A percentile compares a stretch with the other conserved stretches of the same genome.
Evolutionary conservation across 371 early-diverging fungal species (phyloP).

Genomic region (Mucor velutinosus): DNA sequence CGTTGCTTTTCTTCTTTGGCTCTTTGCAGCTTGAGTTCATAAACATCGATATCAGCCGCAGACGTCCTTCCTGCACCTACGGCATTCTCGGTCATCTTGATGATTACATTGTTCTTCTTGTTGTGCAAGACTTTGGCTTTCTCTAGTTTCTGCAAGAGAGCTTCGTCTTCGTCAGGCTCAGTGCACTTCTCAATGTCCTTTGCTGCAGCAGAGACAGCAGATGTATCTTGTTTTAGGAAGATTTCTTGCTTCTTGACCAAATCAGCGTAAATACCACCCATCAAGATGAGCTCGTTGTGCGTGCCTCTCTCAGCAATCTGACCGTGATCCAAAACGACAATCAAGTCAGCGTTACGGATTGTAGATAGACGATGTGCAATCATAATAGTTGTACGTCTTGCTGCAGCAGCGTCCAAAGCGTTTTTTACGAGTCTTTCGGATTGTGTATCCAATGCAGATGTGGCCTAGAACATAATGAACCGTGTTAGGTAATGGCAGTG

Average conservation of each 20-base stretch:
- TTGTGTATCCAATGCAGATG: slow-evolving; percentile 74
- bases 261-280: slow-evolving; percentile 46
- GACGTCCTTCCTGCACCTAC: neutral
- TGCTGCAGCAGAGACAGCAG: neutral
- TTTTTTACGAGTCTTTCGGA: slow-evolving; percentile 72
- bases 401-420: slow-evolving; percentile 70
- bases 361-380: slow-evolving; percentile 87
- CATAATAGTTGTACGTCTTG: slow-evolving; percentile 80
- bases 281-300: slow-evolving; percentile 55
- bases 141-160: no score
- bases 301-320: slow-evolving; percentile 66
- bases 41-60: neutral
- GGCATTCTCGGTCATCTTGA: neutral
- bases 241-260: slow-evolving; percentile 51
- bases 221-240: neutral
- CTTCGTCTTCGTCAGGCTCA: neutral
- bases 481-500: neutral
- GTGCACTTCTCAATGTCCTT: slow-evolving; percentile 15
- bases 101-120: neutral
- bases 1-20: slow-evolving; percentile 10
- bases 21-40: neutral
- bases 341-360: slow-evolving; percentile 72
- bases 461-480: slow-evolving; percentile 55
- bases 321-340: slow-evolving; percentile 74
- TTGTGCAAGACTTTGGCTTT: neutral